Evolutionary conservation across 768 basidiomycete genomes (phyloP).

Genomic region (Russula olivacea): DNA sequence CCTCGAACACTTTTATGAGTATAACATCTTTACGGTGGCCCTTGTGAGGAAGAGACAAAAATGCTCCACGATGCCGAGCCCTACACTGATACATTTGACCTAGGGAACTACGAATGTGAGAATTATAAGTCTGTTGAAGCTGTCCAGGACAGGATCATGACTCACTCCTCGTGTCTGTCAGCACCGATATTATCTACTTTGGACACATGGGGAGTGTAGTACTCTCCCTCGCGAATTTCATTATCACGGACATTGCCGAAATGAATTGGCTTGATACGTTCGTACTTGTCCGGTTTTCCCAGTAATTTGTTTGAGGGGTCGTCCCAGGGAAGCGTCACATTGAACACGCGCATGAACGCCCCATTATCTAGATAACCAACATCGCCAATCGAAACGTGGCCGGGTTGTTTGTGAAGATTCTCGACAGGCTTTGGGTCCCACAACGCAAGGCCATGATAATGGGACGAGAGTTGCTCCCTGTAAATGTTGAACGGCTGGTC

Average conservation of each 20-base stretch:
- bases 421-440: too few species aligned
- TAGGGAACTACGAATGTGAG: background rate
- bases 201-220: background rate
- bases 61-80: background rate
- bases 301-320: background rate
- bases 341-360: slow-evolving; percentile 23
- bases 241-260: background rate
- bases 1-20: background rate
- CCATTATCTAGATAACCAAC: slow-evolving; percentile 24
- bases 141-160: too few species aligned
- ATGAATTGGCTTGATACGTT: background rate
- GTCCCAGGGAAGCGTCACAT: slow-evolving; percentile 1
- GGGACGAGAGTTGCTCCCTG: too few species aligned
- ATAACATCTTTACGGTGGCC: background rate
- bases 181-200: background rate
- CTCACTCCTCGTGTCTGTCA: background rate
- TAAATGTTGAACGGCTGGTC: too few species aligned
- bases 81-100: background rate
- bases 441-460: too few species aligned
- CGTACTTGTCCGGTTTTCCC: background rate
- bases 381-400: slow-evolving; percentile 20
- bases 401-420: too few species aligned
- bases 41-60: background rate
- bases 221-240: background rate
- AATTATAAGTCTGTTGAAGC: too few species aligned